A percentile compares a stretch with the other conserved stretches of the same genome.
phyloP scores from a whole-genome alignment of 805 yeast species.

The Schwanniomyces yamadae region DNA sequence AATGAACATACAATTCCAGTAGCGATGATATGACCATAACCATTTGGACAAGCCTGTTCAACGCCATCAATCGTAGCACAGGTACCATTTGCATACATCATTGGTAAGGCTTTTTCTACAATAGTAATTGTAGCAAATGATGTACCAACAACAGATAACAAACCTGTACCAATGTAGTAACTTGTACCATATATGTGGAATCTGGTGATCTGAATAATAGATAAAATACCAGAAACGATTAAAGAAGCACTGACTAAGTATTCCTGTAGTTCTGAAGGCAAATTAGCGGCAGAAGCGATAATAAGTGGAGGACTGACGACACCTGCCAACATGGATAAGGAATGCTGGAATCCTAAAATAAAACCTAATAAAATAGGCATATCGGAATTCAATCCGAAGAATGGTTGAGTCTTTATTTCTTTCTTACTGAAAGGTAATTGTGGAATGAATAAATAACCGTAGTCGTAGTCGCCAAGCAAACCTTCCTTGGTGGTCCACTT shows the following conservation, averaged over 20 bases:
- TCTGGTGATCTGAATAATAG: conserved; percentile 64
- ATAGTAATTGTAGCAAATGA: conserved; percentile 86
- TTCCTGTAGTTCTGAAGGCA: conserved; percentile 40
- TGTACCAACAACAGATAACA: conserved; percentile 87
- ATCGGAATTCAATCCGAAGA: conserved; percentile 75
- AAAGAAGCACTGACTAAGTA: conserved; percentile 40
- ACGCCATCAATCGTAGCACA: conserved; percentile 67
- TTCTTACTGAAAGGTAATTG: conserved; percentile 62
- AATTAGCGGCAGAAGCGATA: conserved; percentile 62
- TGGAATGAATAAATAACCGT: conserved; percentile 76
- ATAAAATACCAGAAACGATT: conserved; percentile 51
- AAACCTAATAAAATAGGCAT: conserved; percentile 81
- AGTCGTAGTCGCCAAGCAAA: conserved; percentile 83
- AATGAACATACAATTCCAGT: conserved; percentile 79
- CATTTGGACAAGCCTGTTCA: conserved; percentile 77
- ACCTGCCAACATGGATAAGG: conserved; percentile 91
- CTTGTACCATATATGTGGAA: conserved; percentile 73
- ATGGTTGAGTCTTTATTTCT: conserved; percentile 62
- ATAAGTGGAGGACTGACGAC: conserved; percentile 81
- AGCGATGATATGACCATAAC: conserved; percentile 83
- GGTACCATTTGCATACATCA: conserved; percentile 60
- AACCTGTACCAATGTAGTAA: conserved; percentile 82
- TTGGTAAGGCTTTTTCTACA: conserved; percentile 70
- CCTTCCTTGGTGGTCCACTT: conserved; percentile 77
- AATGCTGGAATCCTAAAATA: conserved; percentile 81